Percentiles rank a stretch among this genome's conserved stretches.
These are phyloP conservation scores for Coniochaeta prunicola DNA, from an alignment of 2,329 filamentous ascomycete genomes.

Conservation along the genomic window DNA sequence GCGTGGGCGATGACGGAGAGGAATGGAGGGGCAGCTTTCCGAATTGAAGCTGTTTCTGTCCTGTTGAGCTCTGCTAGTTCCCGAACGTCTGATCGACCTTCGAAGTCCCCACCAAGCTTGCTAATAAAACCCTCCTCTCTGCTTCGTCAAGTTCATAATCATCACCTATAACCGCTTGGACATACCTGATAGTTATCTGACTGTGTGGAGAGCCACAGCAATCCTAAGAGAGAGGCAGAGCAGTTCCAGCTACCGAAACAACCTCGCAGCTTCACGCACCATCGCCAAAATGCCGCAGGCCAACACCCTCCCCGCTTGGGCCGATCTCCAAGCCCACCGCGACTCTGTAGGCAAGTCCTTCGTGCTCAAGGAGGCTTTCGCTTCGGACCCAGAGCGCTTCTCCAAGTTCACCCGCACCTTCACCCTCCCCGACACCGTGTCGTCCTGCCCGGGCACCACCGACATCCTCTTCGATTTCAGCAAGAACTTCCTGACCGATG, in stretches of 20 bases:
- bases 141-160: neutral
- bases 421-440: slow-evolving; percentile 67
- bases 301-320: slow-evolving; percentile 79
- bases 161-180: neutral
- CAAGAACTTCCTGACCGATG: slow-evolving; percentile 96
- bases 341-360: slow-evolving; percentile 80
- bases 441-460: slow-evolving; percentile 44
- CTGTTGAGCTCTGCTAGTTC: neutral
- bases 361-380: slow-evolving; percentile 87
- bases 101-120: neutral
- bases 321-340: slow-evolving; percentile 85
- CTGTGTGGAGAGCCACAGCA: neutral
- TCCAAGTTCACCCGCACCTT: slow-evolving; percentile 85
- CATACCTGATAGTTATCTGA: neutral
- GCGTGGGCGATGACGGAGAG: neutral
- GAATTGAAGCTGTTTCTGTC: neutral
- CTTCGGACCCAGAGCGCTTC: slow-evolving; percentile 82
- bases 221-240: neutral
- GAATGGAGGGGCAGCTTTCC: neutral
- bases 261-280: neutral
- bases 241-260: neutral
- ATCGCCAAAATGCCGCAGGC: slow-evolving; percentile 64
- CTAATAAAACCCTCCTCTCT: neutral
- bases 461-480: slow-evolving; percentile 97
- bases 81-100: neutral